A percentile compares a stretch with the other conserved stretches of the same genome.
Conservation (phyloP, 257 asterid genomes). For the Solanum pennellii region DNA sequence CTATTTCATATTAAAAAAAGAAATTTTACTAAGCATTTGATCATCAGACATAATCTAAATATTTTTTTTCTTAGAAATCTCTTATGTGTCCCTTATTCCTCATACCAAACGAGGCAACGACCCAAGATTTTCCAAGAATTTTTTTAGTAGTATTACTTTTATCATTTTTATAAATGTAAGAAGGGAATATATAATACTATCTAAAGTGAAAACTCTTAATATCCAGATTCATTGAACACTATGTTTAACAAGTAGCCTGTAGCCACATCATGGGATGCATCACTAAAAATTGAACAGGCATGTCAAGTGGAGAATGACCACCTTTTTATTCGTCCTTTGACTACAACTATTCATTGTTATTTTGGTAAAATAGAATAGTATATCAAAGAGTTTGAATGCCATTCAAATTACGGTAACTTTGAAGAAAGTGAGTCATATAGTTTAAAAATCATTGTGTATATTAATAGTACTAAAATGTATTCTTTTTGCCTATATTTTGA, state of each 20-base stretch:
- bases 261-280: not conserved
- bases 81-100: no score
- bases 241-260: not conserved
- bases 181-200: not conserved
- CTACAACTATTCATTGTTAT: not conserved
- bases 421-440: not conserved
- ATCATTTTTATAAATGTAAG: not conserved
- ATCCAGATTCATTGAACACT: not conserved
- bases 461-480: not conserved
- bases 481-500: not conserved
- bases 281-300: not conserved
- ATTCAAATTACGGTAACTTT: not conserved
- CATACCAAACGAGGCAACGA: not conserved
- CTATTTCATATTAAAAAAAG: no score
- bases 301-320: not conserved
- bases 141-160: not conserved
- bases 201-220: not conserved
- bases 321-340: not conserved
- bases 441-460: not conserved
- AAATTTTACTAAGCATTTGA: no score
- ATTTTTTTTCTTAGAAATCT: not conserved
- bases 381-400: not conserved
- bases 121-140: not conserved
- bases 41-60: accelerated
- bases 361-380: not conserved